Conservation (phyloP, 2,329 filamentous ascomycete genomes). For the Sclerotinia minor region DNA sequence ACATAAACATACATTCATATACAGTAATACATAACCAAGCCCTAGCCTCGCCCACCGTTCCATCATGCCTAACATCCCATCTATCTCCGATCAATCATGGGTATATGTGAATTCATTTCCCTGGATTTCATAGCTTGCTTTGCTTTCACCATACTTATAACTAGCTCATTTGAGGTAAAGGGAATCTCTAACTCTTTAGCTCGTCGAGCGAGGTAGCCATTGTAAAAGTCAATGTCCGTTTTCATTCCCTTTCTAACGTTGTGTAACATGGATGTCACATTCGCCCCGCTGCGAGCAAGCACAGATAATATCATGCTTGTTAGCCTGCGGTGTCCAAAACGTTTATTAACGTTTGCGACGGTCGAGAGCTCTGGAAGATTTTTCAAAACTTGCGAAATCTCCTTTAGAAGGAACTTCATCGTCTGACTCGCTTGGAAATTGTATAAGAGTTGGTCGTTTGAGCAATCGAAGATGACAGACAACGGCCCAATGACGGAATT, state of each 20-base stretch:
- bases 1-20: slow-evolving; percentile 19
- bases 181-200: slow-evolving; percentile 73
- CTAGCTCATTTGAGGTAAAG: slow-evolving; percentile 69
- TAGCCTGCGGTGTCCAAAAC: slow-evolving; percentile 62
- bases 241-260: slow-evolving; percentile 60
- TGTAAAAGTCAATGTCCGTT: slow-evolving; percentile 82
- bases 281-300: slow-evolving; percentile 54
- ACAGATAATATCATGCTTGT: slow-evolving; percentile 59
- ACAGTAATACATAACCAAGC: slow-evolving; percentile 1
- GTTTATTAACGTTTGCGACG: slow-evolving; percentile 54
- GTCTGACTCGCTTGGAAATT: slow-evolving; percentile 66
- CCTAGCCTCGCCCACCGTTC: not conserved
- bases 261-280: slow-evolving; percentile 61
- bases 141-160: slow-evolving; percentile 71
- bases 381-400: slow-evolving; percentile 71
- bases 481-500: slow-evolving; percentile 78
- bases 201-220: slow-evolving; percentile 79
- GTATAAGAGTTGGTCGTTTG: slow-evolving; percentile 68
- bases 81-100: slow-evolving; percentile 24
- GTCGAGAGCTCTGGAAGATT: slow-evolving; percentile 70
- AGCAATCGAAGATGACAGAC: slow-evolving; percentile 74
- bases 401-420: slow-evolving; percentile 70
- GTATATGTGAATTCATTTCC: slow-evolving; percentile 38
- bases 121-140: slow-evolving; percentile 50
- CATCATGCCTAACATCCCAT: not conserved